Conservation (phyloP, 257 asterid species). For the Leptodermis oblonga region DNA sequence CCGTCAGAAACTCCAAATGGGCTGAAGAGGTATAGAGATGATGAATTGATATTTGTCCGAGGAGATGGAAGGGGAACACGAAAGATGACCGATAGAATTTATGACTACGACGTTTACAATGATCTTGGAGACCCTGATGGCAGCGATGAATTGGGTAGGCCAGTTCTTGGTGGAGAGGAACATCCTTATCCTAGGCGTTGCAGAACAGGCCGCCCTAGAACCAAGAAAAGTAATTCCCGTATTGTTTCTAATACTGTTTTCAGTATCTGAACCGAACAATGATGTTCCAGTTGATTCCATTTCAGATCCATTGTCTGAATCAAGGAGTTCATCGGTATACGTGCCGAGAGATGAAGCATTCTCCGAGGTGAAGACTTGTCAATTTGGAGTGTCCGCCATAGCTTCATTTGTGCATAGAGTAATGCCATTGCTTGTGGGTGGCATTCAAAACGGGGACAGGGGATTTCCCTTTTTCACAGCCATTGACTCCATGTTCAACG, state of each 20-base stretch:
- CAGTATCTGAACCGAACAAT: too few species aligned
- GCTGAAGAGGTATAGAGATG: slow-evolving; percentile 30
- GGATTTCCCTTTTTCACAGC: slow-evolving; percentile 55
- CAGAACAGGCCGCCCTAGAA: slow-evolving; percentile 60
- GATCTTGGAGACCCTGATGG: slow-evolving; percentile 68
- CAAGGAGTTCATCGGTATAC: slow-evolving; percentile 26
- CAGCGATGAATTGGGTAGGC: slow-evolving; percentile 31
- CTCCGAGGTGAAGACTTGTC: slow-evolving; percentile 38
- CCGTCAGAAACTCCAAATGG: slow-evolving; percentile 73
- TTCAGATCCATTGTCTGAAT: slow-evolving; percentile 58
- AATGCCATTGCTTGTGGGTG: slow-evolving; percentile 31
- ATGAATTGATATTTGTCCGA: slow-evolving; percentile 41
- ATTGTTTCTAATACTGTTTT: not conserved
- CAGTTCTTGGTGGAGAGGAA: slow-evolving; percentile 61
- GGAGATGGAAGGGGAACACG: slow-evolving; percentile 66
- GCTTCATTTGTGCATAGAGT: slow-evolving; percentile 38
- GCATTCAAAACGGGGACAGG: slow-evolving; percentile 4
- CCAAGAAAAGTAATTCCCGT: slow-evolving; percentile 32
- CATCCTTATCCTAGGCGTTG: slow-evolving; percentile 73
- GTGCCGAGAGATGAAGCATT: slow-evolving; percentile 79
- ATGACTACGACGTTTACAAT: slow-evolving; percentile 78
- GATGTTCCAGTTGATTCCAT: not conserved
- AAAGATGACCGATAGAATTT: slow-evolving; percentile 43
- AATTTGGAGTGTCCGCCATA: slow-evolving; percentile 42
- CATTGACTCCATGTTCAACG: slow-evolving; percentile 48